Conservation (phyloP, 2,329 filamentous ascomycete genomes). For the Trichoderma sp. region DNA sequence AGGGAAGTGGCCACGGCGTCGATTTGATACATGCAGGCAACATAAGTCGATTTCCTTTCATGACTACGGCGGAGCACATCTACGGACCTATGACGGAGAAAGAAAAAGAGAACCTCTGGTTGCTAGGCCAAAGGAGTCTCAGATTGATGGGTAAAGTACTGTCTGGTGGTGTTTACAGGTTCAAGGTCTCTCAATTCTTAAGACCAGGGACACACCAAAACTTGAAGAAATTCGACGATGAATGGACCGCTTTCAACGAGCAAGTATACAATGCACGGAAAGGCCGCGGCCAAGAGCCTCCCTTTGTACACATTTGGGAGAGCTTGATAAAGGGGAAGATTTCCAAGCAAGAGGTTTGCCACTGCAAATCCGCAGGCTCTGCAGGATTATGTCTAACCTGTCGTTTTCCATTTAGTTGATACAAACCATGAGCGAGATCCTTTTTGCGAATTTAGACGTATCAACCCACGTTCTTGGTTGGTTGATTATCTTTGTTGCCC, state of each 20-base stretch:
- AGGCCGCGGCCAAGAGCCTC: no score
- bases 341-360: no score
- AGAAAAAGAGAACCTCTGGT: background rate
- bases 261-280: no score
- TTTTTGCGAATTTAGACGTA: background rate
- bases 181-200: background rate
- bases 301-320: no score
- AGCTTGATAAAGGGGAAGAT: no score
- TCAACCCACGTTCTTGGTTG: background rate
- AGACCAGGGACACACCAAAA: background rate
- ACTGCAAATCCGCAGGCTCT: no score
- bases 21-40: background rate
- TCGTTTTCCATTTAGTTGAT: background rate
- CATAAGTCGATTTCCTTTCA: background rate
- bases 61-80: background rate
- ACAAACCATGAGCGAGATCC: background rate
- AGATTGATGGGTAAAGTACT: background rate
- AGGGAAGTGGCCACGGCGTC: background rate
- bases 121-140: background rate
- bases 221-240: no score
- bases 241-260: no score
- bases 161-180: background rate
- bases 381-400: no score
- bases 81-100: background rate
- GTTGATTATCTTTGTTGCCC: background rate